Evolutionary conservation across 441 rosid species (phyloP).

Genomic region (Croton setiger): DNA sequence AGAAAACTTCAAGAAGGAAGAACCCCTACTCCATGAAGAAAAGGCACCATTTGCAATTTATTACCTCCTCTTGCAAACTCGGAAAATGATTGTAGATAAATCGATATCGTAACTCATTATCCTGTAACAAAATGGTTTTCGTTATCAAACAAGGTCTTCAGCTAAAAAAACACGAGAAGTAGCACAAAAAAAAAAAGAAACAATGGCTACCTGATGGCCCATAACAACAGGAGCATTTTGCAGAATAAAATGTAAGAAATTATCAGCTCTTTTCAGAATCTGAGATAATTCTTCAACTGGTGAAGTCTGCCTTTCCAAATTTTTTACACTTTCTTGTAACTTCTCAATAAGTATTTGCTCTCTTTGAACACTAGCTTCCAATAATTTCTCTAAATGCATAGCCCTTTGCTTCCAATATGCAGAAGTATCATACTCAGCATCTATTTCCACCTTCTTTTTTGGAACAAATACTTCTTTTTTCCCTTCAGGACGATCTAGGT

Average conservation of each 20-base stretch:
- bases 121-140: conserved; percentile 41
- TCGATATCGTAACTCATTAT: conserved; percentile 81
- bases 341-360: conserved; percentile 69
- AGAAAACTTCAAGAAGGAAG: background rate
- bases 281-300: conserved; percentile 88
- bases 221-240: conserved; percentile 93
- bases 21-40: conserved; percentile 12
- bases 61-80: conserved; percentile 75
- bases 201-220: conserved; percentile 75
- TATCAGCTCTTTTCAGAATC: conserved; percentile 87
- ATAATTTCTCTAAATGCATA: conserved; percentile 51
- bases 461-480: conserved; percentile 40
- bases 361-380: conserved; percentile 73
- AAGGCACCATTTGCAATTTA: conserved; percentile 23
- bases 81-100: conserved; percentile 95
- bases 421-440: conserved; percentile 67
- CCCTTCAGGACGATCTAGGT: conserved; percentile 47
- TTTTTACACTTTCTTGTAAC: conserved; percentile 63
- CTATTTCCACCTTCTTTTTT: conserved; percentile 54
- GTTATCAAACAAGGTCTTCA: conserved; percentile 11
- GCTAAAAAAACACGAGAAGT: background rate
- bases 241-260: conserved; percentile 91
- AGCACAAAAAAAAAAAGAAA: no score
- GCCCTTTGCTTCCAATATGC: conserved; percentile 82
- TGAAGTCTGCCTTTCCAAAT: conserved; percentile 67